These are phyloP conservation scores for Pseudoperonospora humuli DNA, from an alignment of 352 stramenopile genomes.

Conservation along the genomic window DNA sequence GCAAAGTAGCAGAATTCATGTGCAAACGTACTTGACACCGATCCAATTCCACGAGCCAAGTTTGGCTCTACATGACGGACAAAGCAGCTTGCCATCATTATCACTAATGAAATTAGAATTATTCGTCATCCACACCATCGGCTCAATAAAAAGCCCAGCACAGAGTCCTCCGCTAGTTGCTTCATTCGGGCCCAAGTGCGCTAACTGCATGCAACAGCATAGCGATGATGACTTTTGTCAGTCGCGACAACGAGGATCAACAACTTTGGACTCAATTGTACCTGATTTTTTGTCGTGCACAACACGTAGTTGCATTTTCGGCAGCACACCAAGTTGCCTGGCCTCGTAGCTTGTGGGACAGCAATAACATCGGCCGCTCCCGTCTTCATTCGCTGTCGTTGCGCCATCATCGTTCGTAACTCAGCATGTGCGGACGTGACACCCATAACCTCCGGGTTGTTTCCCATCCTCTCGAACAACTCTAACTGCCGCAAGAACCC, in stretches of 20 bases:
- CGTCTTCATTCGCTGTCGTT: slow-evolving; percentile 26
- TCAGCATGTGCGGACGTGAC: slow-evolving; percentile 54
- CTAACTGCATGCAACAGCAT: slow-evolving; percentile 12
- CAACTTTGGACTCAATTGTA: slow-evolving; percentile 5
- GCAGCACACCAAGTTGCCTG: slow-evolving; percentile 29
- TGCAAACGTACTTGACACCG: slow-evolving; percentile 51
- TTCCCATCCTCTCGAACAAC: slow-evolving; percentile 58
- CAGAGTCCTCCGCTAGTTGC: slow-evolving; percentile 4
- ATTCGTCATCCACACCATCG: slow-evolving; percentile 59
- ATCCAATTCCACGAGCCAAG: slow-evolving; percentile 75
- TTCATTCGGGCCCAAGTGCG: slow-evolving; percentile 7
- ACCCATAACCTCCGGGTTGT: slow-evolving; percentile 29
- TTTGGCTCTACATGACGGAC: slow-evolving; percentile 60
- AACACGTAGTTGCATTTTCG: slow-evolving; percentile 56
- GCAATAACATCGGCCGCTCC: slow-evolving; percentile 23
- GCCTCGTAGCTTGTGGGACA: slow-evolving; percentile 13
- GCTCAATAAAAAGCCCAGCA: slow-evolving; percentile 44
- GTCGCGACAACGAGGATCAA: background rate
- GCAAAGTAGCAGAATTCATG: background rate
- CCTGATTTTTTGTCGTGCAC: slow-evolving; percentile 42
- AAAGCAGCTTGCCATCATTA: slow-evolving; percentile 56
- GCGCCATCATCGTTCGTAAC: slow-evolving; percentile 40
- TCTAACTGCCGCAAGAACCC: slow-evolving; percentile 67
- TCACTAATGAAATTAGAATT: slow-evolving; percentile 17
- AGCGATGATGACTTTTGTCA: background rate